Conservation (phyloP, 805 yeast species). For the Sugiyamaella valdiviana region DNA sequence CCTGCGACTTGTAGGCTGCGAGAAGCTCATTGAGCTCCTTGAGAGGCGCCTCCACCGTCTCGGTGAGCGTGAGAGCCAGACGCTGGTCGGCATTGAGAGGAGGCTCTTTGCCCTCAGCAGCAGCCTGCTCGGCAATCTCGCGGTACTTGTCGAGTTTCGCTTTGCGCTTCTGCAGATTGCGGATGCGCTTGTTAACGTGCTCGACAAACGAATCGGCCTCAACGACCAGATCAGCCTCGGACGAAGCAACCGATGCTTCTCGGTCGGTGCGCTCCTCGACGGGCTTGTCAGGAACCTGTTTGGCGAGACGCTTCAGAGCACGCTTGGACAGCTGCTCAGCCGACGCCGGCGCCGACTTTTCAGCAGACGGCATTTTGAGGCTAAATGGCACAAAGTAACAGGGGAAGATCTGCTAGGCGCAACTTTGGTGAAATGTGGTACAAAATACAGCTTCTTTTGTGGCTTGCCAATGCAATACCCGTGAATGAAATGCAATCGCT, state of each 20-base stretch:
- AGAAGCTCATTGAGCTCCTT: conserved; percentile 30
- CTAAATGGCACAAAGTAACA: not conserved
- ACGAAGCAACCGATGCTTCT: conserved; percentile 3
- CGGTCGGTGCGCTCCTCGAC: not conserved
- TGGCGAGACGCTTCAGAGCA: conserved; percentile 1
- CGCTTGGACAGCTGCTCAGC: conserved; percentile 1
- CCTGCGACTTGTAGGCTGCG: conserved; percentile 18
- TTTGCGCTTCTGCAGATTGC: conserved; percentile 34
- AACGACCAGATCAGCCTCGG: not conserved
- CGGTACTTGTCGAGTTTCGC: conserved; percentile 32
- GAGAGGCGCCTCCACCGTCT: conserved; percentile 32
- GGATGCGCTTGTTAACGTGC: conserved; percentile 29
- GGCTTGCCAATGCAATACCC: too few relatives aligned
- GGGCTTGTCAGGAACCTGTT: not conserved
- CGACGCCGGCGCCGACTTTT: too few relatives aligned
- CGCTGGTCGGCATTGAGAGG: conserved; percentile 32
- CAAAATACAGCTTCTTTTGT: too few relatives aligned
- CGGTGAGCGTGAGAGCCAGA: conserved; percentile 29
- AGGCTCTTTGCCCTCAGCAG: conserved; percentile 11
- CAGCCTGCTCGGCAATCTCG: conserved; percentile 25
- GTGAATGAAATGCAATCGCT: not conserved
- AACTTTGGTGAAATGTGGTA: not conserved
- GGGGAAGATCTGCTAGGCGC: not conserved
- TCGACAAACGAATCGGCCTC: conserved; percentile 13
- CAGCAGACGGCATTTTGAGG: not conserved